Conservation (phyloP, 2,329 filamentous ascomycete genomes). For the Phaeoacremonium minimum region DNA sequence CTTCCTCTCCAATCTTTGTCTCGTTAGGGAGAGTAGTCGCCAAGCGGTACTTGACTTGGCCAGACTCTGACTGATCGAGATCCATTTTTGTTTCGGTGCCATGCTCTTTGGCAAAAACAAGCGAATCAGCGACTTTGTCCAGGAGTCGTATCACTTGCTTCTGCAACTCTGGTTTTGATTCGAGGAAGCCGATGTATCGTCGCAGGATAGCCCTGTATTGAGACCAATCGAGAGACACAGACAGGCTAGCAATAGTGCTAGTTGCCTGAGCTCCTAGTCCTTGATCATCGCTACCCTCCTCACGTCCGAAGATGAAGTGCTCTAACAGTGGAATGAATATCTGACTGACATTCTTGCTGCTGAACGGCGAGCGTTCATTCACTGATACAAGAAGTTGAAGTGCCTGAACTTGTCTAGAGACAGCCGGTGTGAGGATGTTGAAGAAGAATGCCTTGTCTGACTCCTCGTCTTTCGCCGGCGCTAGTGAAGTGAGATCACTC, state of each 20-base stretch:
- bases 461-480: constrained; percentile 61
- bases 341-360: constrained; percentile 74
- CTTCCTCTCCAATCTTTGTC: constrained; percentile 65
- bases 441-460: constrained; percentile 75
- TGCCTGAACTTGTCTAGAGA: constrained; percentile 79
- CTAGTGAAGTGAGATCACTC: constrained; percentile 67
- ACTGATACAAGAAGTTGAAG: constrained; percentile 71
- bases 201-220: constrained; percentile 83
- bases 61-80: constrained; percentile 24
- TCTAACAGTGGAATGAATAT: constrained; percentile 90
- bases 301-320: constrained; percentile 85
- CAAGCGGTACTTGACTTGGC: constrained; percentile 37
- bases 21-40: constrained; percentile 61
- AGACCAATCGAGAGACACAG: constrained; percentile 78
- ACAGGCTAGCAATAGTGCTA: constrained; percentile 71
- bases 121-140: constrained; percentile 73
- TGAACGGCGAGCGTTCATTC: constrained; percentile 59
- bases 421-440: constrained; percentile 87
- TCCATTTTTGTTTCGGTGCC: constrained; percentile 32
- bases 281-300: constrained; percentile 71
- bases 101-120: constrained; percentile 50
- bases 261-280: constrained; percentile 84
- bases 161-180: constrained; percentile 74
- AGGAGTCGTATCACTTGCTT: constrained; percentile 83
- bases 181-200: constrained; percentile 78